Evolutionary conservation across 768 basidiomycete species (phyloP), one percentile per base, ranked within the genome.

Genomic region (Hericium erinaceus): DNA sequence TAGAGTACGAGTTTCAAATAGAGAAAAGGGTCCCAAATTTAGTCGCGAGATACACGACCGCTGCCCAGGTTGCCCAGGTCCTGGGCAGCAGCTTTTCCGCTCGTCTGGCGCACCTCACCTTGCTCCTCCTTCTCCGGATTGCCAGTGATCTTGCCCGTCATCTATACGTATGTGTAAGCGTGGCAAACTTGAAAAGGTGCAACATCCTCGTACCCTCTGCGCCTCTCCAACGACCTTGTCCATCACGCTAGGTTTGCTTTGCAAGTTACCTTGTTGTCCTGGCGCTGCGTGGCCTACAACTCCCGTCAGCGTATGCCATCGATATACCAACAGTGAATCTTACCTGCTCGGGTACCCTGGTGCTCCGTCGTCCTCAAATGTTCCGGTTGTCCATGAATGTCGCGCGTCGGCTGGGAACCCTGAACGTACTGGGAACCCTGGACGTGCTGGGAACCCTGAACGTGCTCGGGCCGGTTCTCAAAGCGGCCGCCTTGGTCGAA

Each of bases 191-290:
- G 5, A 11, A 26, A 41, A 57, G 44, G 10, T 39, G 8, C 5
- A 11, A 26, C 15, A 24, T 15, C 6, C 7, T 58, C 64, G 2
- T 13, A 81, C 83, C 75, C 84, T 76, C 62, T 84, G 73, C 0
- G 77, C 73, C 71, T 84, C 84, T 2, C 83, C 83, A 38, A 82
- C 61, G 20, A 83, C 58, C 68, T 80, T 84, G 69, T 85, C 83
- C 8, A 73, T 67, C 0, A 78, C 24, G 24, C 24, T 24, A 24
- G 24, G 2, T 24, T 24, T 24, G 24, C 24, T 4, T 24, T 24
- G 24, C 24, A 24, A 24, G 24, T 24, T 4, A 24, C 24, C 24
- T 24, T 24, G 24, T 2, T 24, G 24, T 24, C 24, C 24, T 24
- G 24, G 24, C 24, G 24, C 24, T 24, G 24, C 24, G 24, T 24